Base-by-base conservation (phyloP, 2,329 filamentous ascomycete genomes). In the Trichoderma cornu-damae region DNA sequence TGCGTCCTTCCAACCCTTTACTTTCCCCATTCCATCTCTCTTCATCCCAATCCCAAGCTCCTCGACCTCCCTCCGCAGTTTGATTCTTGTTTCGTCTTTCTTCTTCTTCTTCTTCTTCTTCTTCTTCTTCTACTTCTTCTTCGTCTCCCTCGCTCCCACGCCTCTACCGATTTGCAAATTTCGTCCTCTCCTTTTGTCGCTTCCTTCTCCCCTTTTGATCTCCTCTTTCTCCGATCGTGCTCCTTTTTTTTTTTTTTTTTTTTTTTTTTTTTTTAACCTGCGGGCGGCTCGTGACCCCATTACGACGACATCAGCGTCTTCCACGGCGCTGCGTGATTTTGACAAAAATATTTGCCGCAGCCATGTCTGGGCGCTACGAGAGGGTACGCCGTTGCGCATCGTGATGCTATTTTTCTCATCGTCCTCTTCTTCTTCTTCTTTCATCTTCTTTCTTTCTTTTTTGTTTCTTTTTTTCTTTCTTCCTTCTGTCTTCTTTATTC, bases 351-450 rank as follows among this genome's bases (percentile, higher is more conserved):
- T 20, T n/a, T 22, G 12, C 24, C 40, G 47, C 60, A 69, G 72
- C 67, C 64, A 83, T 83, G 80, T 67, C 80, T 60, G 76, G 75
- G 63, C 73, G 78, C 49, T 86, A 86, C 68, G 81, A 83, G 67
- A 75, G 81, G 74, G 82, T 84, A 75, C 61, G 78, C 69, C 34
- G 6, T 9, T 11, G 9, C 11, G 18, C 5, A 44, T 35, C 20
- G 20, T 26, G 14, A 35, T 16, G 12, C 24, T 24, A 14, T 24
- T 9, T 14, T 5, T 11, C n/a, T n/a, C n/a, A n/a, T n/a, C n/a
- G n/a, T 24, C 26, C 4, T 11, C 5, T 43, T 53, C 18, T 40
- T 4, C n/a, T 40, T 42, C n/a, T 7, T 18, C 40, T n/a, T n/a
- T n/a, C n/a, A n/a, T n/a, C n/a, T n/a, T n/a, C n/a, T n/a, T n/a